Evolutionary conservation across 2,329 filamentous ascomycete genomes (phyloP).

Genomic region (Lasiodiplodia sp.): DNA sequence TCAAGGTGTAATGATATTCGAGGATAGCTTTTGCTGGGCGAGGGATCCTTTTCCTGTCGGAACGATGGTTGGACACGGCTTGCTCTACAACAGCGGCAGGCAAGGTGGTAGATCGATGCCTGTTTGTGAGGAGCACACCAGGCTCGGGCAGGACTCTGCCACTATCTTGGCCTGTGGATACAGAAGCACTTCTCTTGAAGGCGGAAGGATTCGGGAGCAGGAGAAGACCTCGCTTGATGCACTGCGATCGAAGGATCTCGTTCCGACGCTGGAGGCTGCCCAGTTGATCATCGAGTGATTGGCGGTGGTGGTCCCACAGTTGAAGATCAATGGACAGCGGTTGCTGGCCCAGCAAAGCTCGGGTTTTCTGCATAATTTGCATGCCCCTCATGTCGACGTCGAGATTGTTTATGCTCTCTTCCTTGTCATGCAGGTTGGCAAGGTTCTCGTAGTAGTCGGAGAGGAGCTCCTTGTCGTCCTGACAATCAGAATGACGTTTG

Average conservation of each 20-base stretch:
- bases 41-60: conserved; percentile 11
- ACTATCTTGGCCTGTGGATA: not conserved
- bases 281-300: conserved; percentile 15
- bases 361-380: conserved; percentile 20
- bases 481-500: conserved; percentile 6
- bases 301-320: conserved; percentile 18
- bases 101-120: conserved; percentile 9
- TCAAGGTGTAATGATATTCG: conserved; percentile 13
- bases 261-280: not conserved
- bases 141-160: not conserved
- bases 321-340: conserved; percentile 17
- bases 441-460: conserved; percentile 15
- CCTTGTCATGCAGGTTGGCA: not conserved
- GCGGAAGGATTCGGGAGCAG: conserved; percentile 18
- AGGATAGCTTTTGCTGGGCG: conserved; percentile 16
- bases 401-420: not conserved
- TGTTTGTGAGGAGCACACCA: not conserved
- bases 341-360: conserved; percentile 10
- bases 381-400: conserved; percentile 12
- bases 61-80: conserved; percentile 8
- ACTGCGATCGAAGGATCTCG: not conserved
- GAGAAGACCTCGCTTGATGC: conserved; percentile 22
- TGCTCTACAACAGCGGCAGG: conserved; percentile 8
- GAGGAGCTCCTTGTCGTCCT: conserved; percentile 16
- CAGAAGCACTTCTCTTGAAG: conserved; percentile 4